A percentile compares a stretch with the other conserved stretches of the same genome.
Evolutionary conservation across 225 moss, liverwort and hornwort species (phyloP).

Genomic region (Anthoceros angustus): DNA sequence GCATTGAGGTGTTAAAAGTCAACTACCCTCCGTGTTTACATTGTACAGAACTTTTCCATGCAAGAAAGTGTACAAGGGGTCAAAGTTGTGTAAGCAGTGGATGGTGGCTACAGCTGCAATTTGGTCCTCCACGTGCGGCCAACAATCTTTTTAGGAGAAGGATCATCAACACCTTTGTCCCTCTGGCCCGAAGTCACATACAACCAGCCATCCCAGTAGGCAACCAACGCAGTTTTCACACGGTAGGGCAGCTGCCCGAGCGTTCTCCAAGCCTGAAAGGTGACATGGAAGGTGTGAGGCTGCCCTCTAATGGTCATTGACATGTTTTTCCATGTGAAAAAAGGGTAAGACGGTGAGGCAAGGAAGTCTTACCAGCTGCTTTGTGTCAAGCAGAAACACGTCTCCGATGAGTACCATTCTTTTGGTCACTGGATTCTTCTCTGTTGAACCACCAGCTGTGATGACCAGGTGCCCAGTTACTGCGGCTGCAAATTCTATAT

Average conservation of each 20-base stretch:
- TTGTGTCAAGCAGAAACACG: conserved; percentile 24
- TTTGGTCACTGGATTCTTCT: conserved; percentile 26
- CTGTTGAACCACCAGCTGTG: conserved; percentile 32
- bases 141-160: conserved; percentile 25
- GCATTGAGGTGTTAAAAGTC: too few relatives aligned
- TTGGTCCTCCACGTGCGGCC: conserved; percentile 38
- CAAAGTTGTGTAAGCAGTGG: background rate
- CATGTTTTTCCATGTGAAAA: too few relatives aligned
- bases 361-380: conserved; percentile 6
- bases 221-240: conserved; percentile 32
- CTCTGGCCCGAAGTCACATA: conserved; percentile 39
- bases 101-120: background rate
- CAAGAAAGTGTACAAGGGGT: background rate
- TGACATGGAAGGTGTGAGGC: background rate
- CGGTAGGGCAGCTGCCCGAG: conserved; percentile 37
- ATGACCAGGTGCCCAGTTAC: conserved; percentile 22
- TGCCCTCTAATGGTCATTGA: too few relatives aligned
- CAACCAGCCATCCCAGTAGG: conserved; percentile 42
- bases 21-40: too few relatives aligned
- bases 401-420: conserved; percentile 38
- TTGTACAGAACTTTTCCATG: background rate
- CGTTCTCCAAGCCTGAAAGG: conserved; percentile 27
- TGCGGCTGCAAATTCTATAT: conserved; percentile 41
- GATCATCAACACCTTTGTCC: conserved; percentile 31
- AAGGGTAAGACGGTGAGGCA: too few relatives aligned